phyloP scores from a whole-genome alignment of 768 basidiomycete genomes.

The Tricholomella constricta region DNA sequence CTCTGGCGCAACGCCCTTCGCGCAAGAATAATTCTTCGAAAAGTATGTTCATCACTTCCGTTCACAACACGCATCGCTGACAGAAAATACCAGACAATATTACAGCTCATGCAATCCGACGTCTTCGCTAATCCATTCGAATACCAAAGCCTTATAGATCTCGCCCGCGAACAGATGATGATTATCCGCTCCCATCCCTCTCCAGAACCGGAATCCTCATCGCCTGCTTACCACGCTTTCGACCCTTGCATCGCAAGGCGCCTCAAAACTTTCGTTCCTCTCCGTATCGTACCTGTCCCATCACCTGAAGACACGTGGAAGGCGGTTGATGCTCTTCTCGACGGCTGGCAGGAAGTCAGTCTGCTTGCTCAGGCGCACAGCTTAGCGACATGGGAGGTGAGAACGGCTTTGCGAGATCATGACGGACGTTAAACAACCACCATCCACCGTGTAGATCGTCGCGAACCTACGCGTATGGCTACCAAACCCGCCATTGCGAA shows the following conservation, averaged over 20 bases:
- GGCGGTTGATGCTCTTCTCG: slow-evolving; percentile 47
- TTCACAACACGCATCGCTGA: neutral
- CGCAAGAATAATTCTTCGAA: slow-evolving; percentile 58
- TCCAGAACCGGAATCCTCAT: slow-evolving; percentile 40
- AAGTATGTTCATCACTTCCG: slow-evolving; percentile 37
- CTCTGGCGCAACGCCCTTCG: slow-evolving; percentile 53
- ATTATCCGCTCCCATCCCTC: slow-evolving; percentile 39
- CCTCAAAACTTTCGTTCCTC: slow-evolving; percentile 67
- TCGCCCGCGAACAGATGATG: slow-evolving; percentile 43
- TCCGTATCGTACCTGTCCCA: slow-evolving; percentile 59
- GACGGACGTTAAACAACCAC: neutral
- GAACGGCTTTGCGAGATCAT: neutral
- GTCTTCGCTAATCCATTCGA: slow-evolving; percentile 37
- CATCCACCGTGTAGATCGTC: slow-evolving; percentile 34
- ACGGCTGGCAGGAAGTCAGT: slow-evolving; percentile 57
- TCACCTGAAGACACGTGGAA: slow-evolving; percentile 53
- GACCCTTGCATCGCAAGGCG: slow-evolving; percentile 69
- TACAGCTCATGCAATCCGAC: slow-evolving; percentile 51
- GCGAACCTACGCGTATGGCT: slow-evolving; percentile 55
- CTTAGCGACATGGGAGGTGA: slow-evolving; percentile 67
- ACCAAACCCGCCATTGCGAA: slow-evolving; percentile 37
- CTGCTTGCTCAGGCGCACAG: slow-evolving; percentile 44
- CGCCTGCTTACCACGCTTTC: slow-evolving; percentile 56
- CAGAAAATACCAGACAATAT: slow-evolving; percentile 37
- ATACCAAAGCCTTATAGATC: slow-evolving; percentile 38